phyloP scores from a whole-genome alignment of 805 yeast species.

The Suhomyces xylopsoci region DNA sequence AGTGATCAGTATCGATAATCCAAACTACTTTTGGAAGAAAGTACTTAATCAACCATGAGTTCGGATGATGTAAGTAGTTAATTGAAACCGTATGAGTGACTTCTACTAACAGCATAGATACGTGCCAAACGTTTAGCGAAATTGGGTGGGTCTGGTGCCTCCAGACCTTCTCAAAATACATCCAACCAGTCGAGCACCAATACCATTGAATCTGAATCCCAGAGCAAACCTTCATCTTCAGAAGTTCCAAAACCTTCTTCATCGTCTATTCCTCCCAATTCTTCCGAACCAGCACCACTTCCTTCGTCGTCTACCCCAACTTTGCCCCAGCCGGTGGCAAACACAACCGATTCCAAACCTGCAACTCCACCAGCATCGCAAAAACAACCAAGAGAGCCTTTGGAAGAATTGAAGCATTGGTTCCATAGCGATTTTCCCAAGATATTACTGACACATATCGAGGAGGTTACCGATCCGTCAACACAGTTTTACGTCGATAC shows the following conservation, averaged over 20 bases:
- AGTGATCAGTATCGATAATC: neutral
- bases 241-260: slow-evolving; percentile 4
- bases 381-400: neutral
- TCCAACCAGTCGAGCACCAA: neutral
- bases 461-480: neutral
- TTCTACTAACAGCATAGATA: slow-evolving; percentile 30
- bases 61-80: slow-evolving; percentile 18
- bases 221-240: neutral
- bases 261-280: neutral
- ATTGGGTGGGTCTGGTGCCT: slow-evolving; percentile 21
- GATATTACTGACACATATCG: neutral
- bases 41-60: slow-evolving; percentile 8
- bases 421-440: neutral
- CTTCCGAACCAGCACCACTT: neutral
- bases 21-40: neutral
- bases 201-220: neutral
- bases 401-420: neutral
- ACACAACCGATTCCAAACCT: neutral
- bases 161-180: neutral
- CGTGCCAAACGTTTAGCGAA: slow-evolving; percentile 54
- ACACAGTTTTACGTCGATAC: neutral
- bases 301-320: neutral
- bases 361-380: neutral
- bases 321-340: neutral
- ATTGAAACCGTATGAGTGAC: neutral